phyloP scores from a whole-genome alignment of 1,284 basidiomycete genomes.

The Cystobasidium slooffiae region DNA sequence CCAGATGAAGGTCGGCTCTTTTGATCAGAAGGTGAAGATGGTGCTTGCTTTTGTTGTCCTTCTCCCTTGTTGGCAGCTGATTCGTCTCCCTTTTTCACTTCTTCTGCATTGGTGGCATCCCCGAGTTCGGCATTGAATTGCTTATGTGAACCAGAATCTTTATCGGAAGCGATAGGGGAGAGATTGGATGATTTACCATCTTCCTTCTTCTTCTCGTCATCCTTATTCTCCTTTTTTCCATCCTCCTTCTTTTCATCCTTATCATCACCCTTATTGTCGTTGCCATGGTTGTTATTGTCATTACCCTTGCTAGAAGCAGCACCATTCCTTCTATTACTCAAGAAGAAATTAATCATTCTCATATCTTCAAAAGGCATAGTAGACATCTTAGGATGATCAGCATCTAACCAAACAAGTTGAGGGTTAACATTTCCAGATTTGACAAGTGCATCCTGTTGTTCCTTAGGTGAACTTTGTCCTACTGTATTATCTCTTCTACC shows the following conservation, averaged over 20 bases:
- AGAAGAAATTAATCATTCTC: slow-evolving; percentile 35
- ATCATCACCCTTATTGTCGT: background rate
- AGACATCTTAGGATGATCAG: slow-evolving; percentile 30
- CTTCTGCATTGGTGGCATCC: background rate
- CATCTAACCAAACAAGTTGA: slow-evolving; percentile 17
- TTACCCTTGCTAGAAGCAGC: slow-evolving; percentile 3
- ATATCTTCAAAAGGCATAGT: slow-evolving; percentile 33
- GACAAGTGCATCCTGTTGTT: slow-evolving; percentile 14
- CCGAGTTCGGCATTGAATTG: background rate
- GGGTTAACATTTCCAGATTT: slow-evolving; percentile 18
- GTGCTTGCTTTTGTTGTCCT: no score
- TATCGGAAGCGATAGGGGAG: background rate
- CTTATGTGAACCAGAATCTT: background rate
- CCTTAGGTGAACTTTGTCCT: slow-evolving; percentile 21
- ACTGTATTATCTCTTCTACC: slow-evolving; percentile 39
- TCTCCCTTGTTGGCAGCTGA: no score
- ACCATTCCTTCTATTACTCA: slow-evolving; percentile 12
- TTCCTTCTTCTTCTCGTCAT: background rate
- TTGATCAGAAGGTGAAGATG: background rate
- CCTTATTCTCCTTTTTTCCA: background rate
- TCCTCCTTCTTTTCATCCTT: background rate
- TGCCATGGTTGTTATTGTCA: background rate
- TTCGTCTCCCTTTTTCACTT: background rate
- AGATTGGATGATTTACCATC: background rate
- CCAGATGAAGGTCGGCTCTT: background rate